Base-by-base conservation (phyloP, 2,329 filamentous ascomycete genomes). In the Aureobasidium vineae region DNA sequence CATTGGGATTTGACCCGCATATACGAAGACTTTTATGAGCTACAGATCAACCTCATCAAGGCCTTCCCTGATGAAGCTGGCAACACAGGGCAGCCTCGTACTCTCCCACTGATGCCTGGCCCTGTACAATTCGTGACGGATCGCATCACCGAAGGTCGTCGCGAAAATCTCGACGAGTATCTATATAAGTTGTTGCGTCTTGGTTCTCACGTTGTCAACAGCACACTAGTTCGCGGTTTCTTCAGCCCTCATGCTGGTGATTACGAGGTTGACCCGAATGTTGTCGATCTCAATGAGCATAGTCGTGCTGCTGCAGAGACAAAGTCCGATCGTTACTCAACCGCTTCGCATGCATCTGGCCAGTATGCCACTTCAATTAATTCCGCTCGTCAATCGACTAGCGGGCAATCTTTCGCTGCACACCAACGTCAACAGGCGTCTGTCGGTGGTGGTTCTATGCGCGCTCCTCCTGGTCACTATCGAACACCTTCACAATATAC, bases 1-100 rank as follows among this genome's bases (percentile, higher is more conserved):
- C 89, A 91, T 74, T 98, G 93, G 92, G 93, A 97, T 75, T 81
- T 99, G 59, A 94, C 92, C 45, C 88, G 95, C 69, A 95, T 96
- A 75, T 99, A 99, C 75, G 92, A 98, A 77, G 95, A 98, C 79
- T 99, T 99, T 75, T 99, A 98, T 79, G 95, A 98, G 77, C 94
- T 98, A 77, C 95, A 99, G 77, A 98, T 98, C 74, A 91, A 92
- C 38, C 87, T 99, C 10, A 86, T 99, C 57, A 94, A 92, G 52
- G 91, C 86, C 53, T 98, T 97, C 74, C 94, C 95, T 26, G 88
- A 90, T 41, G 95, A 98, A 78, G 94, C 95, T 43, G 95, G 95
- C 64, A 95, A 96, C 74, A 90, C 88, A 21, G 81, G 78, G 15
- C 85, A 84, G 59, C 88, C 92, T 74, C 89, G 95, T 66, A 92